phyloP scores from a whole-genome alignment of 495 filamentous ascomycete species.

The Platismatia glauca region DNA sequence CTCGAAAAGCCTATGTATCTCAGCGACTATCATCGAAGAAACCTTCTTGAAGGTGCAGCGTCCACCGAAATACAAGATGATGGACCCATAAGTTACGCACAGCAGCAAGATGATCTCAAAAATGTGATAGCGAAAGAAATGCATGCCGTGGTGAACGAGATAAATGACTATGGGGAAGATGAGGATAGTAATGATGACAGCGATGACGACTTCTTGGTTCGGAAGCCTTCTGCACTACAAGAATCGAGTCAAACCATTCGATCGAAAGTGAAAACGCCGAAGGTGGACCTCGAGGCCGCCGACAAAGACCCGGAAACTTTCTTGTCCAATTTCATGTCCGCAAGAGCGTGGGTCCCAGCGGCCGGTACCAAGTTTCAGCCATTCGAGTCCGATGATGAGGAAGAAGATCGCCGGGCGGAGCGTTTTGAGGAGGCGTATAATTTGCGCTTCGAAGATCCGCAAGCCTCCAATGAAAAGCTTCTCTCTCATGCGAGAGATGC shows the following conservation, averaged over 20 bases:
- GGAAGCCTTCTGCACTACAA: constrained; percentile 32
- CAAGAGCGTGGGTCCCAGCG: constrained; percentile 77
- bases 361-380: constrained; percentile 52
- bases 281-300: constrained; percentile 58
- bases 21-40: constrained; percentile 81
- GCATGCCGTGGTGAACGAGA: constrained; percentile 49
- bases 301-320: constrained; percentile 87
- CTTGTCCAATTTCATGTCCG: constrained; percentile 78
- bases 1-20: constrained; percentile 80
- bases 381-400: constrained; percentile 87
- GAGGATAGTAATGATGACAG: constrained; percentile 57
- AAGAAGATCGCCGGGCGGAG: constrained; percentile 73
- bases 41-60: constrained; percentile 57
- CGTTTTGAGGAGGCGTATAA: constrained; percentile 92
- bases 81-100: constrained; percentile 59
- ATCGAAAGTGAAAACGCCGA: constrained; percentile 31
- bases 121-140: constrained; percentile 67
- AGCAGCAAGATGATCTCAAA: constrained; percentile 81
- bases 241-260: constrained; percentile 29
- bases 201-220: constrained; percentile 62
- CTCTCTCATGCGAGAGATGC: constrained; percentile 81
- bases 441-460: constrained; percentile 87
- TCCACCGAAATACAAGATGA: constrained; percentile 46
- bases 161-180: constrained; percentile 28
- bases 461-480: constrained; percentile 70